phyloP scores from a whole-genome alignment of 495 filamentous ascomycete genomes.

The Aspergillus biplanus region DNA sequence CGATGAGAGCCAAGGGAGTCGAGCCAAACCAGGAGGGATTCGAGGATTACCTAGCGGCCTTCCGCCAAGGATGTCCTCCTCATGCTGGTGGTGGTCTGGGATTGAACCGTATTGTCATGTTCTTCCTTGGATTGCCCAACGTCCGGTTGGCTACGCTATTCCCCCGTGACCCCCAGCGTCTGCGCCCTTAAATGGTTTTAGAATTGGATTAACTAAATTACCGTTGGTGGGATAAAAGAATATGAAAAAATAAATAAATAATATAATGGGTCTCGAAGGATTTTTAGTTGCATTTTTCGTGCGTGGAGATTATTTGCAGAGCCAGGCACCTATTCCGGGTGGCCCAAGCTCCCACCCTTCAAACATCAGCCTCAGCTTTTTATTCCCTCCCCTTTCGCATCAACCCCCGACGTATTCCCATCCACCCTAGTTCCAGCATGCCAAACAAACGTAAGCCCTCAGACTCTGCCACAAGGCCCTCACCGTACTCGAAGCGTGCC shows the following conservation, averaged over 20 bases:
- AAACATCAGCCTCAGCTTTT: background rate
- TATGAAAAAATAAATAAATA: constrained; percentile 7
- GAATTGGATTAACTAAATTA: constrained; percentile 6
- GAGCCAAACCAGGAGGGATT: constrained; percentile 74
- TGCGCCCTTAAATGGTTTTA: constrained; percentile 59
- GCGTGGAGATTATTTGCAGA: too few relatives aligned
- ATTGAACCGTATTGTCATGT: constrained; percentile 85
- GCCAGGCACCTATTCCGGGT: constrained; percentile 9
- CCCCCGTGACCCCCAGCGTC: constrained; percentile 82
- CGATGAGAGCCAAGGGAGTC: constrained; percentile 72
- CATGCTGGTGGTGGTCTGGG: constrained; percentile 89
- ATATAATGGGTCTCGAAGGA: background rate
- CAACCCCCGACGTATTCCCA: constrained; percentile 15
- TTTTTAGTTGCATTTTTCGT: too few relatives aligned
- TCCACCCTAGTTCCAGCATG: constrained; percentile 28
- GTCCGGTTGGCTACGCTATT: constrained; percentile 79
- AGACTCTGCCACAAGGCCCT: constrained; percentile 21
- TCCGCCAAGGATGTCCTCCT: constrained; percentile 75
- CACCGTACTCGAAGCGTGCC: constrained; percentile 33
- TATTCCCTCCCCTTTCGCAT: background rate
- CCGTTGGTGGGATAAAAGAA: constrained; percentile 16
- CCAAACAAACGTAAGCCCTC: constrained; percentile 42
- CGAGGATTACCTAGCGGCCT: constrained; percentile 82
- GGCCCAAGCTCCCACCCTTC: constrained; percentile 25
- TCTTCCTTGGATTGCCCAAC: constrained; percentile 82